Percentiles rank a stretch among this genome's conserved stretches.
Conservation (phyloP, 306 rosid genomes). For the Glycine tomentella region DNA sequence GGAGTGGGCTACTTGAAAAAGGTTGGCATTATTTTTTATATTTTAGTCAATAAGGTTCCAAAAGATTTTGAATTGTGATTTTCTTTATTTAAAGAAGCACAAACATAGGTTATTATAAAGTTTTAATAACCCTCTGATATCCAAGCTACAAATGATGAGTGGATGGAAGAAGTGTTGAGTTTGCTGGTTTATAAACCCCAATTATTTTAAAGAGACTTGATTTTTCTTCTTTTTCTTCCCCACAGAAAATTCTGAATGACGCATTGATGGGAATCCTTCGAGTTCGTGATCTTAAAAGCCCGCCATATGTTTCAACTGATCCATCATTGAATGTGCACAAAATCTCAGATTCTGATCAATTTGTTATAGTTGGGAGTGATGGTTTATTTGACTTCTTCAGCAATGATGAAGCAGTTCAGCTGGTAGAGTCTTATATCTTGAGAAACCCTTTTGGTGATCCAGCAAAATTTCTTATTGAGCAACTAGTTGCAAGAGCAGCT, state of each 20-base stretch:
- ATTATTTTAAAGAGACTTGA: not conserved
- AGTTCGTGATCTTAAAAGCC: conserved; percentile 85
- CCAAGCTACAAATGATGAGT: conserved; percentile 27
- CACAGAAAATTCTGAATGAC: conserved; percentile 86
- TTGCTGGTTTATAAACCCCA: conserved; percentile 24
- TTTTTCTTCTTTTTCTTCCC: conserved; percentile 4
- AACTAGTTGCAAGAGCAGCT: conserved; percentile 86
- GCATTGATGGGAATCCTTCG: conserved; percentile 98
- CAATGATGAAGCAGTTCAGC: conserved; percentile 84
- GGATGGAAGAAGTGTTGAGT: conserved; percentile 48
- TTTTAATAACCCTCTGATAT: not conserved
- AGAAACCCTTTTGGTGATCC: conserved; percentile 87
- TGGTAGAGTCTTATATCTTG: conserved; percentile 76
- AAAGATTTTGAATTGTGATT: conserved; percentile 32
- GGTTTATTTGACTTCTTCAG: conserved; percentile 97
- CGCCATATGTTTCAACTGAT: conserved; percentile 87
- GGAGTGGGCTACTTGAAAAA: conserved; percentile 99
- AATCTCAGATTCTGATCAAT: conserved; percentile 79
- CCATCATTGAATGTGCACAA: conserved; percentile 84
- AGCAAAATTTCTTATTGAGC: conserved; percentile 87
- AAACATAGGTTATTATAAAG: not conserved
- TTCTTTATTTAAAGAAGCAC: not conserved
- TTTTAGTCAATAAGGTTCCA: conserved; percentile 30
- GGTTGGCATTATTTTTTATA: conserved; percentile 55
- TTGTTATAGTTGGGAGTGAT: conserved; percentile 90